A percentile compares a stretch with the other conserved stretches of the same genome.
Evolutionary conservation across 257 asterid species (phyloP).

Genomic region (Orobanche coerulescens): DNA sequence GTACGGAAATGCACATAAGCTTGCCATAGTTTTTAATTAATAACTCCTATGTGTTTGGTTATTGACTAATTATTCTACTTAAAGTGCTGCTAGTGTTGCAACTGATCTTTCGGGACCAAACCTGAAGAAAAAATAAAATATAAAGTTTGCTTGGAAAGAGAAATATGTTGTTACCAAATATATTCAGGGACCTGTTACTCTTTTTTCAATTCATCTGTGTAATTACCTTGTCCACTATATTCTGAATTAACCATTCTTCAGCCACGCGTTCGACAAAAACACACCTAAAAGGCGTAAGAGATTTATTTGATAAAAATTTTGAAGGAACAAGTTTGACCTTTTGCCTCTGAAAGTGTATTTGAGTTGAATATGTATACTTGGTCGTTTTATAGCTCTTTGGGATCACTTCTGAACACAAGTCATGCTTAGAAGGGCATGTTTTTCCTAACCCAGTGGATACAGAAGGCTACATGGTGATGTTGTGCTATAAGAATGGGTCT

Average conservation of each 20-base stretch:
- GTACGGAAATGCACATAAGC: background rate
- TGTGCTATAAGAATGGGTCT: conserved; percentile 88
- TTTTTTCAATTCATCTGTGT: too few relatives aligned
- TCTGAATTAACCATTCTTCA: too few relatives aligned
- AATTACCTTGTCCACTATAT: too few relatives aligned
- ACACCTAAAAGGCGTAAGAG: background rate
- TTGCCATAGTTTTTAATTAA: background rate
- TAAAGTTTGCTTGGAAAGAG: background rate
- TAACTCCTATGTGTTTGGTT: background rate
- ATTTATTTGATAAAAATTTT: background rate
- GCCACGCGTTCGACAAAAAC: background rate
- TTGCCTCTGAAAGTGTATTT: background rate
- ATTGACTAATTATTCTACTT: background rate
- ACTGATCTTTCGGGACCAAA: background rate
- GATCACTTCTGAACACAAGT: conserved; percentile 58
- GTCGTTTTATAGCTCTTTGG: conserved; percentile 56
- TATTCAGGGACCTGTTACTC: background rate
- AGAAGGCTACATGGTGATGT: conserved; percentile 82
- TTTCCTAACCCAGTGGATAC: conserved; percentile 91
- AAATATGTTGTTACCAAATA: background rate
- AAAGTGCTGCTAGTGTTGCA: background rate
- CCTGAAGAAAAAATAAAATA: background rate
- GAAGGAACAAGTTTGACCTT: background rate
- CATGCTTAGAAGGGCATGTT: conserved; percentile 86
- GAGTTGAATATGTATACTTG: background rate